phyloP scores from a whole-genome alignment of 192 early-diverging fungal species.

The Obelidium mucronatum region DNA sequence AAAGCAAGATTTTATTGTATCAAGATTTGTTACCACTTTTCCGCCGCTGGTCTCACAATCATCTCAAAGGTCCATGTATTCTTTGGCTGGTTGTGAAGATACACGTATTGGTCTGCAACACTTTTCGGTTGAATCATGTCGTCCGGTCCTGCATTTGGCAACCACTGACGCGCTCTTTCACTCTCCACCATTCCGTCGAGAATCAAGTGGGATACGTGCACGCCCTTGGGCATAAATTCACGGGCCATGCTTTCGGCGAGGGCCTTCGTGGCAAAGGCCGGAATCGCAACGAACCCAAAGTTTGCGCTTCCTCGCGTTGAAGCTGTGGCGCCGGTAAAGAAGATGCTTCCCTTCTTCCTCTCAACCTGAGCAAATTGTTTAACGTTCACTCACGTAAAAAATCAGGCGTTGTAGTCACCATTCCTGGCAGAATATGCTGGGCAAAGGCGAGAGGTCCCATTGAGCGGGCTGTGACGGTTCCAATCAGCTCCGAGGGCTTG shows the following conservation, averaged over 20 bases:
- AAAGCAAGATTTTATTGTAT: background rate
- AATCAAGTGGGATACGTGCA: constrained; percentile 47
- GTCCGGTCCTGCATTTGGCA: constrained; percentile 30
- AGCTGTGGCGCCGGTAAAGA: constrained; percentile 51
- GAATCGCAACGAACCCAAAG: constrained; percentile 41
- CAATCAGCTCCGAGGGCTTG: constrained; percentile 5
- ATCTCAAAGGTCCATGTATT: constrained; percentile 46
- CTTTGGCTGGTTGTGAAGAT: constrained; percentile 41
- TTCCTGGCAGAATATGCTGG: constrained; percentile 36
- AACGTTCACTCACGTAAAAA: background rate
- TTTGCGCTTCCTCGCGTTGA: constrained; percentile 31
- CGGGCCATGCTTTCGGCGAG: constrained; percentile 43
- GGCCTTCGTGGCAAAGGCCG: constrained; percentile 38
- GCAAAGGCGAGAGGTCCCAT: constrained; percentile 20
- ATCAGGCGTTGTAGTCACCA: background rate
- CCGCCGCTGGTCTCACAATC: constrained; percentile 32
- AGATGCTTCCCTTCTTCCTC: constrained; percentile 36
- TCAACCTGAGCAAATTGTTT: constrained; percentile 1
- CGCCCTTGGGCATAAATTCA: constrained; percentile 43
- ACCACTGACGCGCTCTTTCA: constrained; percentile 21
- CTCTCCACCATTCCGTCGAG: constrained; percentile 45
- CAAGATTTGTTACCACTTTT: constrained; percentile 34
- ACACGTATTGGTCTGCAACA: constrained; percentile 34
- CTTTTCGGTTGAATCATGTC: constrained; percentile 26
- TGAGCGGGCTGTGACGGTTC: background rate